These are phyloP conservation scores for Hypoxylon sp. DNA, from an alignment of 2,329 filamentous ascomycete species.

Conservation along the genomic window DNA sequence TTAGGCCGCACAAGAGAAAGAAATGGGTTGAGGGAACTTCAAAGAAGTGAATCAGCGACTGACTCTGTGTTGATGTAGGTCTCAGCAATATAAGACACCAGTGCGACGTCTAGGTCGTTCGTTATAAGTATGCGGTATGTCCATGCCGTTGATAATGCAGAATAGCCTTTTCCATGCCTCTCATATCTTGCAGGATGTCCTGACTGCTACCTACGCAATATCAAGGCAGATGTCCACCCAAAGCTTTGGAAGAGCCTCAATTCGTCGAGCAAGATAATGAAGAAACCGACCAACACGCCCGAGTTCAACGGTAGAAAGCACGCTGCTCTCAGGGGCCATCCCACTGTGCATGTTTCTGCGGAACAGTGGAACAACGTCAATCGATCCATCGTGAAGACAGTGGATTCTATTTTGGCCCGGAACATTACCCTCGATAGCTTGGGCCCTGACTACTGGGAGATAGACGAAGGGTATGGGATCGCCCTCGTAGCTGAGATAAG, in stretches of 20 bases:
- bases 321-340: conserved; percentile 7
- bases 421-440: conserved; percentile 17
- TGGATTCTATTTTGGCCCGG: conserved; percentile 22
- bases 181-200: not conserved
- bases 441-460: conserved; percentile 20
- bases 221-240: not conserved
- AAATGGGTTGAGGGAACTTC: no score
- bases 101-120: not conserved
- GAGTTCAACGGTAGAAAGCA: conserved; percentile 11
- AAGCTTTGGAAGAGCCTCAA: not conserved
- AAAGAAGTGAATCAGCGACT: not conserved
- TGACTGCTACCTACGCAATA: not conserved
- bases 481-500: conserved; percentile 32
- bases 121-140: not conserved
- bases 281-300: not conserved
- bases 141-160: no score
- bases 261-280: not conserved
- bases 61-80: not conserved
- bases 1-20: no score
- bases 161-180: not conserved
- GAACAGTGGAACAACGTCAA: conserved; percentile 33
- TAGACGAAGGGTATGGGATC: conserved; percentile 30
- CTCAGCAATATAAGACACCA: not conserved
- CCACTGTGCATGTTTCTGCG: not conserved
- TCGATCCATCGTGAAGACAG: conserved; percentile 27